These are phyloP conservation scores for Calonectria pseudoturangicola DNA, from an alignment of 2,329 filamentous ascomycete species.

Conservation along the genomic window DNA sequence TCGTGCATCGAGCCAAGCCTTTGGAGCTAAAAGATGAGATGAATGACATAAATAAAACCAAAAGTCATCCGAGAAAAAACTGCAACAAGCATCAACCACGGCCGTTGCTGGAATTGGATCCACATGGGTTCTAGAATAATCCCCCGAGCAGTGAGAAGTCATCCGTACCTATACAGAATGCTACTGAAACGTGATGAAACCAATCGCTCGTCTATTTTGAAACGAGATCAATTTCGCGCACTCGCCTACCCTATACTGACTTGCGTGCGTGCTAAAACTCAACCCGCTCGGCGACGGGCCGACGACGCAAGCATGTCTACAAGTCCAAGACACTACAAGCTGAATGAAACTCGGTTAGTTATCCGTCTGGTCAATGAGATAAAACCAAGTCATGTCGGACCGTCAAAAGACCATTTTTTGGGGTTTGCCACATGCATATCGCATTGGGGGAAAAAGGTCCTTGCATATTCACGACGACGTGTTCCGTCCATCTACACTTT, in stretches of 20 bases:
- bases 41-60: conserved; percentile 5
- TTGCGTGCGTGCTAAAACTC: background rate
- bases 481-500: background rate
- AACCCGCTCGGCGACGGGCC: background rate
- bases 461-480: background rate
- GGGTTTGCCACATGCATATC: too few species aligned
- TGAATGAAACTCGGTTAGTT: background rate
- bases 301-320: background rate
- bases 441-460: background rate
- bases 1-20: background rate
- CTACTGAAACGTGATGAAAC: background rate
- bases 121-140: conserved; percentile 5
- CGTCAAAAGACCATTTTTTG: too few species aligned
- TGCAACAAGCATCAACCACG: conserved; percentile 6
- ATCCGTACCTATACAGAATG: background rate
- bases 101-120: background rate
- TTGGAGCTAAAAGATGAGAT: conserved; percentile 10
- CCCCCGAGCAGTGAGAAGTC: background rate
- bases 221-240: background rate
- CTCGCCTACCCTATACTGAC: background rate
- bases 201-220: background rate
- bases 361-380: background rate
- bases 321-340: background rate
- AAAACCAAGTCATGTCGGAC: background rate
- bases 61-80: background rate